These are phyloP conservation scores for Saccharomyces hybrid DNA, from an alignment of 1,139 yeast genomes.

Conservation along the genomic window DNA sequence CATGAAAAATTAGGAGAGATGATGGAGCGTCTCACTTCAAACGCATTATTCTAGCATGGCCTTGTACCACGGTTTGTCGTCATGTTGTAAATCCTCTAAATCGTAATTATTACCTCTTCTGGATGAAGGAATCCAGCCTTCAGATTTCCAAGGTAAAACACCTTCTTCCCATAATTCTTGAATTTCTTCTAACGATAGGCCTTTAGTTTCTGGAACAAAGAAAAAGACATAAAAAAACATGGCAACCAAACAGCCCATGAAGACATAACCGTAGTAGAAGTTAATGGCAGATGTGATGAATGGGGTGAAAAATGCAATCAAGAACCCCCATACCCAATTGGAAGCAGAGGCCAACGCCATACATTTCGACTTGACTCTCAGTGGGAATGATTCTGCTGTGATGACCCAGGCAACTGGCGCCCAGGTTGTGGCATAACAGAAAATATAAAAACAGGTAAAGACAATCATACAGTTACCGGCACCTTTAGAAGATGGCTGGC, in stretches of 20 bases:
- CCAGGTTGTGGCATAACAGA: conserved; percentile 66
- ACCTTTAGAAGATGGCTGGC: neutral
- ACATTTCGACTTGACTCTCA: conserved; percentile 35
- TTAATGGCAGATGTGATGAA: conserved; percentile 43
- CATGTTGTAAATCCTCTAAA: conserved; percentile 11
- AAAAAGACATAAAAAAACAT: conserved; percentile 55
- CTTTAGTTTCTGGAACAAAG: conserved; percentile 61
- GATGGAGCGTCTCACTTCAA: neutral
- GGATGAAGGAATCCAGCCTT: conserved; percentile 20
- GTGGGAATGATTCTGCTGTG: conserved; percentile 64
- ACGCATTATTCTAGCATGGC: conserved; percentile 12
- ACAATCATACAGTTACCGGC: conserved; percentile 45
- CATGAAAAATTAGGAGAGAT: neutral
- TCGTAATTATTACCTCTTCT: conserved; percentile 27
- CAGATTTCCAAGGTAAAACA: conserved; percentile 39
- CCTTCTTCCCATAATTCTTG: conserved; percentile 45
- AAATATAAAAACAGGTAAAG: conserved; percentile 63
- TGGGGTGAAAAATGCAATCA: conserved; percentile 65
- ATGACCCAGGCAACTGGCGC: conserved; percentile 39
- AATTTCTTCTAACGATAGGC: conserved; percentile 60
- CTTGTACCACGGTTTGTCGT: conserved; percentile 16
- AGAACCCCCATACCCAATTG: conserved; percentile 68
- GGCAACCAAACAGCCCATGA: conserved; percentile 58
- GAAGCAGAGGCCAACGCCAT: conserved; percentile 55
- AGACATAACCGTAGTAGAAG: conserved; percentile 55